Evolutionary conservation across 306 rosid species (phyloP).

Genomic region (Vigna unguiculata): DNA sequence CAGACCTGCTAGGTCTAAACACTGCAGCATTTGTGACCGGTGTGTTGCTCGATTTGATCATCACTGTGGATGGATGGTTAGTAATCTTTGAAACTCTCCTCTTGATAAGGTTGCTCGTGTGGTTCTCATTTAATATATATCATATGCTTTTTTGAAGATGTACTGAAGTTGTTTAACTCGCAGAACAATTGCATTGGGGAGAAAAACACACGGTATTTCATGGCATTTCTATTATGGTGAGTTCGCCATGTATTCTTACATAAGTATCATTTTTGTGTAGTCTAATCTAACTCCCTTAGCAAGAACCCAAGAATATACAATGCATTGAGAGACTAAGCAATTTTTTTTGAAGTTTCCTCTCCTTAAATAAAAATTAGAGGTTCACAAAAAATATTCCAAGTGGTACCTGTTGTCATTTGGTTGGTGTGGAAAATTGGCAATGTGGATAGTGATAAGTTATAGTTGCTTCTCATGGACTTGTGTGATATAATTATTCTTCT

Average conservation of each 20-base stretch:
- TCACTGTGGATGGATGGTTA: slow-evolving; percentile 99
- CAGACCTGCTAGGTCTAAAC: slow-evolving; percentile 99
- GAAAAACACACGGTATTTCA: slow-evolving; percentile 78
- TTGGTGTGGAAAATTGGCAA: too few species aligned
- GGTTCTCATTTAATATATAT: slow-evolving; percentile 22
- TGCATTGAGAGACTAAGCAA: not conserved
- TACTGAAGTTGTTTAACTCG: slow-evolving; percentile 45
- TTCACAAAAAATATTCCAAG: slow-evolving; percentile 13
- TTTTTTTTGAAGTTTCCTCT: too few species aligned
- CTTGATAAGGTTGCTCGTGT: slow-evolving; percentile 8
- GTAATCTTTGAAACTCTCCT: slow-evolving; percentile 29
- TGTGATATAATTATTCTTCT: too few species aligned
- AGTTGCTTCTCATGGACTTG: too few species aligned
- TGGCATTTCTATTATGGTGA: slow-evolving; percentile 97
- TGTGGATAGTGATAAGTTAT: too few species aligned
- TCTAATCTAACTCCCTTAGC: slow-evolving; percentile 12
- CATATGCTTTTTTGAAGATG: slow-evolving; percentile 21
- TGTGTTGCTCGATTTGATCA: slow-evolving; percentile 98
- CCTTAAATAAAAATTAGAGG: not conserved
- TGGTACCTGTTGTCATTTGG: not conserved
- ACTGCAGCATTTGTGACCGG: slow-evolving; percentile 87
- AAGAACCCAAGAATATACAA: slow-evolving; percentile 27
- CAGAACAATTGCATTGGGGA: slow-evolving; percentile 99
- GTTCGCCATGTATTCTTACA: slow-evolving; percentile 48
- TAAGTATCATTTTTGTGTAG: slow-evolving; percentile 16